Conservation (phyloP, 1,284 basidiomycete species). For the Sanghuangporus sanghuang region DNA sequence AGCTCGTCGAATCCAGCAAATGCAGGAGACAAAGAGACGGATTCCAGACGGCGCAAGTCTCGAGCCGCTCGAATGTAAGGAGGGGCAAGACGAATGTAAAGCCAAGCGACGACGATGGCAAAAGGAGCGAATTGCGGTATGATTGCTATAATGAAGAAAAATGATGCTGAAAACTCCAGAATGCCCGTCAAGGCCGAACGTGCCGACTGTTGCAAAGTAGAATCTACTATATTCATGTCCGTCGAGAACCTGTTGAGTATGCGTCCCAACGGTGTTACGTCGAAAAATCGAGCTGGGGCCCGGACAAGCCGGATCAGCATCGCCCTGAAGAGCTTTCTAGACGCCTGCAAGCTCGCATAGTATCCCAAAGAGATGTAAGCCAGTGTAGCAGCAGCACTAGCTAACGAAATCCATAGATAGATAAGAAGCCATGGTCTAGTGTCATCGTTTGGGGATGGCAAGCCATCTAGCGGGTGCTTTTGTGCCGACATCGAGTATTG, state of each 20-base stretch:
- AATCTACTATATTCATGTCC: conserved; percentile 74
- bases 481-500: conserved; percentile 27
- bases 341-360: conserved; percentile 62
- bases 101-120: conserved; percentile 62
- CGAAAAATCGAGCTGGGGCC: conserved; percentile 64
- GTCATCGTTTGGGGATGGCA: conserved; percentile 53
- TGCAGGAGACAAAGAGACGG: conserved; percentile 60
- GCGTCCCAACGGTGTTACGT: conserved; percentile 63
- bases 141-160: conserved; percentile 56
- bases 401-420: conserved; percentile 55
- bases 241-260: conserved; percentile 78
- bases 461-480: conserved; percentile 28
- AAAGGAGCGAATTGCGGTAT: conserved; percentile 68
- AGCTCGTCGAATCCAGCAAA: conserved; percentile 79
- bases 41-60: conserved; percentile 70
- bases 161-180: conserved; percentile 62
- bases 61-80: conserved; percentile 65
- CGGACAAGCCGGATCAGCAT: conserved; percentile 51
- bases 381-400: conserved; percentile 48
- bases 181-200: conserved; percentile 50
- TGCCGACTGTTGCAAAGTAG: conserved; percentile 53
- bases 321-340: conserved; percentile 49
- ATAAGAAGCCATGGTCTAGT: conserved; percentile 63
- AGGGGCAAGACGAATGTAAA: conserved; percentile 68
- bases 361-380: conserved; percentile 58